Evolutionary conservation across 2,329 filamentous ascomycete genomes (phyloP).

Genomic region (Rhinocladiella similis): DNA sequence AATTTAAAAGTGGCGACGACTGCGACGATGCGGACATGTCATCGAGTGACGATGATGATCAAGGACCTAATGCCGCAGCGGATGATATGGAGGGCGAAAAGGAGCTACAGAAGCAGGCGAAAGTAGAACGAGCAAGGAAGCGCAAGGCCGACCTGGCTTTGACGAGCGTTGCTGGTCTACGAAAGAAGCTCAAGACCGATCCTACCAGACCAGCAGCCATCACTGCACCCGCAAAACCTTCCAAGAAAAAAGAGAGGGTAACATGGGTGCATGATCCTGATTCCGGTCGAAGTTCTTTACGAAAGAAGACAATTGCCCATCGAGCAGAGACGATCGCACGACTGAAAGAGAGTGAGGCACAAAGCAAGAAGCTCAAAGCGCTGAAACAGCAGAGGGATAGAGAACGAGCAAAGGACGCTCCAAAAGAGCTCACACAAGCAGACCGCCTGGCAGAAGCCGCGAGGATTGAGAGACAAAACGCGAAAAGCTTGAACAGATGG

Average conservation of each 20-base stretch:
- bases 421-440: constrained; percentile 81
- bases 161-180: constrained; percentile 54
- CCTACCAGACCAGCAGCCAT: constrained; percentile 33
- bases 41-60: constrained; percentile 78
- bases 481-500: constrained; percentile 89
- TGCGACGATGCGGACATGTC: constrained; percentile 86
- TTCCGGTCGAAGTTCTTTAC: constrained; percentile 62
- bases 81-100: constrained; percentile 85
- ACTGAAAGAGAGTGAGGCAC: constrained; percentile 50
- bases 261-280: constrained; percentile 67
- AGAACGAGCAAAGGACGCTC: constrained; percentile 70
- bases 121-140: constrained; percentile 72
- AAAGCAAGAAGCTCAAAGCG: constrained; percentile 48
- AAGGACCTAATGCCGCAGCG: constrained; percentile 53
- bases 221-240: constrained; percentile 43
- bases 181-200: constrained; percentile 76
- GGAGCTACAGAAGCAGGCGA: constrained; percentile 76
- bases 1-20: constrained; percentile 49
- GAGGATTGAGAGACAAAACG: constrained; percentile 79
- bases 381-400: constrained; percentile 63
- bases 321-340: constrained; percentile 58
- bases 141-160: constrained; percentile 77
- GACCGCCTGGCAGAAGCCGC: constrained; percentile 82
- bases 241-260: constrained; percentile 70
- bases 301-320: constrained; percentile 64